These are phyloP conservation scores for Penicillium roqueforti DNA, from an alignment of 495 filamentous ascomycete genomes.

Conservation along the genomic window DNA sequence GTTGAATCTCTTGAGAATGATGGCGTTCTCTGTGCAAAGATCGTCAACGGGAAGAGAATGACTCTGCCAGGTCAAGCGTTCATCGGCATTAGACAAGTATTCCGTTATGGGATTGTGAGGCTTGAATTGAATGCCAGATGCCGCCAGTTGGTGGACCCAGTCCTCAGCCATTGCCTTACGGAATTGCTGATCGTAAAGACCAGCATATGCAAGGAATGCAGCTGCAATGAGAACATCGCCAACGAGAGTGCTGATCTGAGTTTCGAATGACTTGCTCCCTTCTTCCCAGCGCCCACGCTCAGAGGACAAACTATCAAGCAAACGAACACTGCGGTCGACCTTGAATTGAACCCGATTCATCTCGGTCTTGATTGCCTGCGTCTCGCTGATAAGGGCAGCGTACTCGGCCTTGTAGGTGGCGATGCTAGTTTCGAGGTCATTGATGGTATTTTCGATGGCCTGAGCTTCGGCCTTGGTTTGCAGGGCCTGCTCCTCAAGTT, in stretches of 20 bases:
- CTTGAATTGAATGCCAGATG: slow-evolving; percentile 90
- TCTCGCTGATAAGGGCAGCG: slow-evolving; percentile 91
- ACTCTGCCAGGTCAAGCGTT: slow-evolving; percentile 89
- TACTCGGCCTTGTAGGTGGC: slow-evolving; percentile 97
- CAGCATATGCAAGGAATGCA: slow-evolving; percentile 96
- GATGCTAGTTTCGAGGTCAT: slow-evolving; percentile 81
- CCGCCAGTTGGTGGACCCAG: slow-evolving; percentile 85
- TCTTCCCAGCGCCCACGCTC: slow-evolving; percentile 93
- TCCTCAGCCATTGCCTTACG: slow-evolving; percentile 96
- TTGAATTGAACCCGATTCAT: slow-evolving; percentile 97
- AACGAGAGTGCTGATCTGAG: slow-evolving; percentile 92
- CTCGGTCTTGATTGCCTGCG: slow-evolving; percentile 93
- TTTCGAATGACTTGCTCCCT: slow-evolving; percentile 95
- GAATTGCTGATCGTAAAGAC: slow-evolving; percentile 97
- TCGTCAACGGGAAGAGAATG: slow-evolving; percentile 97
- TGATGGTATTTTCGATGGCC: slow-evolving; percentile 83
- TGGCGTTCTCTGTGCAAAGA: slow-evolving; percentile 97
- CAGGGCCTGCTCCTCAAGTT: slow-evolving; percentile 82
- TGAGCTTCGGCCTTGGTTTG: slow-evolving; percentile 93
- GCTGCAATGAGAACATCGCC: slow-evolving; percentile 93
- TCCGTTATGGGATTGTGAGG: slow-evolving; percentile 90
- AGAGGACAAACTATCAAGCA: slow-evolving; percentile 91
- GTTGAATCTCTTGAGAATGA: slow-evolving; percentile 95
- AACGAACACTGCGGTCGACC: slow-evolving; percentile 89
- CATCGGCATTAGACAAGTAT: slow-evolving; percentile 94